Conservation (phyloP, 768 basidiomycete species). For the Naematelia encephala region DNA sequence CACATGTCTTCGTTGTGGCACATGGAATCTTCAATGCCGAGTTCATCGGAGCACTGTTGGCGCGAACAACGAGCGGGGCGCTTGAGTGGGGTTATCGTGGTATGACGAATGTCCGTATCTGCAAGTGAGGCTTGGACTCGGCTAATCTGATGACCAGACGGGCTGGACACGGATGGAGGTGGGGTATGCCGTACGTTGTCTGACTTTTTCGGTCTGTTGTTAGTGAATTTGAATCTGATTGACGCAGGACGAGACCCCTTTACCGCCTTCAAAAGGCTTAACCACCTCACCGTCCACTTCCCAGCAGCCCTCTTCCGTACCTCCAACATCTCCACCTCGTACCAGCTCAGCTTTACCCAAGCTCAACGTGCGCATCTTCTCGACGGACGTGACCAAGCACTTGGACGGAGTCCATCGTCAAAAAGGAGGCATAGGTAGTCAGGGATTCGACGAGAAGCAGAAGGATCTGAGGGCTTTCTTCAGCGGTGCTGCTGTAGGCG, state of each 20-base stretch:
- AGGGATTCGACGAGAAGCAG: slow-evolving; percentile 70
- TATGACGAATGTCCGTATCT: slow-evolving; percentile 46
- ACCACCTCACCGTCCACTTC: slow-evolving; percentile 29
- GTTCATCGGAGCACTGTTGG: slow-evolving; percentile 49
- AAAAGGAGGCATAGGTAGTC: slow-evolving; percentile 69
- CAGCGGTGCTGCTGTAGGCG: slow-evolving; percentile 59
- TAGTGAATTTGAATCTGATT: slow-evolving; percentile 1
- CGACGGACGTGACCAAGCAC: slow-evolving; percentile 49
- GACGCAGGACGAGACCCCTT: slow-evolving; percentile 25
- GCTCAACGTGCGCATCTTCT: slow-evolving; percentile 38
- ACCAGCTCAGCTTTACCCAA: background rate
- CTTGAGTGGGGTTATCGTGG: slow-evolving; percentile 45
- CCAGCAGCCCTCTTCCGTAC: slow-evolving; percentile 26
- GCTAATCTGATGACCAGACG: slow-evolving; percentile 26
- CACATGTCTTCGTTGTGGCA: slow-evolving; percentile 51
- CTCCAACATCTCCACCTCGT: slow-evolving; percentile 19
- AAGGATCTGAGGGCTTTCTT: slow-evolving; percentile 73
- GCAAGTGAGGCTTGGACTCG: background rate
- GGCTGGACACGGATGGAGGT: slow-evolving; percentile 48
- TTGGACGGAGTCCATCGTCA: slow-evolving; percentile 58
- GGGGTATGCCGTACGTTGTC: slow-evolving; percentile 34
- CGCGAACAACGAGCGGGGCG: slow-evolving; percentile 32
- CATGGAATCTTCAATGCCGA: slow-evolving; percentile 54
- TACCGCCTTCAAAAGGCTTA: slow-evolving; percentile 14
- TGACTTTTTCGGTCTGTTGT: background rate